Base-by-base conservation (phyloP, 2,329 filamentous ascomycete genomes). In the Ophiostoma pallidulum region DNA sequence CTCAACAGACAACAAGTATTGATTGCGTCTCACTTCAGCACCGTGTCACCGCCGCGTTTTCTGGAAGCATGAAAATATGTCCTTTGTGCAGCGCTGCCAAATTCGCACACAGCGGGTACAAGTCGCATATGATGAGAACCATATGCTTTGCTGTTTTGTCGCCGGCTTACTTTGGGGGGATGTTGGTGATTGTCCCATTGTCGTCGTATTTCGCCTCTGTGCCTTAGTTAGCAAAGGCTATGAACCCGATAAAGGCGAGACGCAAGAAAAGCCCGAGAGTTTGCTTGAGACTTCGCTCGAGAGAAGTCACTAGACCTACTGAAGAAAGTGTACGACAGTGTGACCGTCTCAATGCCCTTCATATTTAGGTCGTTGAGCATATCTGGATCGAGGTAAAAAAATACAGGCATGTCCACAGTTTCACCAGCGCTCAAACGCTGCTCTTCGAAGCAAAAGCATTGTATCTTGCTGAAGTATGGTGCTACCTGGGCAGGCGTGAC, bases 391-490 rank as follows among this genome's bases (percentile, higher is more conserved):
- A 98, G 85, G 66, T 97, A 98, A 69, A 98, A 98, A 67, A 98
- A 98, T 0, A 98, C 94, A 0, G 92, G 94, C 94, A 98, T 98
- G 65, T 98, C 92, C 46, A 98, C 92, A 38, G 89, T 92, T 74
- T 98, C 94, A 38, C 91, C 90, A 6, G 90, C 90, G 62, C 92
- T 91, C 55, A 98, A 67, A 52, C 94, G 77, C 74, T 98, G 92
- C 67, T 89, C 91, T 70, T 98, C 92, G 60, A 98, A 98, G 66
- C 92, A 98, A 67, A 98, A 98, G 62, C 92, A 98, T 67, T 98
- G 92, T 39, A 98, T 98, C 76, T 98, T 98, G 77, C 86, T 94
- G 63, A 98, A 98, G 65, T 98, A 98, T 1, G 88, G 90, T 37
- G 92, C 91, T 38, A 94, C 90, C 68, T 98, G 92, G 4, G 80